Evolutionary conservation across 1,284 basidiomycete genomes (phyloP).

Genomic region (Heliocybe sulcata): DNA sequence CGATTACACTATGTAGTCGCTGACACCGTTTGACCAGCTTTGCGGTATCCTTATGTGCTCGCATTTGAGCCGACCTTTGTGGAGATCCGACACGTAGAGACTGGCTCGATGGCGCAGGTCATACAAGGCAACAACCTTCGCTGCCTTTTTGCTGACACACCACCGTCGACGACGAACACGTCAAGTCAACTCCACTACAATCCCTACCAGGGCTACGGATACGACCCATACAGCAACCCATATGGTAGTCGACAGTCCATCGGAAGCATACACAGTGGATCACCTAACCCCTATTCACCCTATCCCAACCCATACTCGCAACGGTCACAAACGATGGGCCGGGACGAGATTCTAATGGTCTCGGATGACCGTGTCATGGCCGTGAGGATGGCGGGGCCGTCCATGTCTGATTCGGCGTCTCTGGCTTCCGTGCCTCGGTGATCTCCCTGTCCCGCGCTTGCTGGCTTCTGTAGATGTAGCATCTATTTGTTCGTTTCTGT

Average conservation of each 20-base stretch:
- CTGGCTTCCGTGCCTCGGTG: neutral
- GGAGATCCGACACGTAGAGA: constrained; percentile 95
- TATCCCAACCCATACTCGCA: neutral
- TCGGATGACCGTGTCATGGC: constrained; percentile 75
- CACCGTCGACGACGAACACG: constrained; percentile 69
- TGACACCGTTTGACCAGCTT: constrained; percentile 45
- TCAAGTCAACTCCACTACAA: constrained; percentile 23
- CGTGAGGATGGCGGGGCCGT: constrained; percentile 28
- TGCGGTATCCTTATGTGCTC: constrained; percentile 95
- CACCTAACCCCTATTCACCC: neutral
- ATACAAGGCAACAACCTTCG: constrained; percentile 90
- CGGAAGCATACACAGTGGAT: neutral
- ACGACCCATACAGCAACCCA: constrained; percentile 24
- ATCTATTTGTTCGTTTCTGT: neutral
- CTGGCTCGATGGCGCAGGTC: constrained; percentile 88
- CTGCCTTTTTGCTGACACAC: constrained; percentile 90
- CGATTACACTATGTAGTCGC: neutral
- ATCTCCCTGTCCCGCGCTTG: neutral
- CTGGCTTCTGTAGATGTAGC: neutral
- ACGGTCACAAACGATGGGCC: constrained; percentile 27
- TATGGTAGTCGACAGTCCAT: constrained; percentile 22
- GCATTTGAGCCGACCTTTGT: constrained; percentile 97
- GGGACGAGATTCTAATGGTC: constrained; percentile 76
- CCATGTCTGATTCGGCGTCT: neutral
- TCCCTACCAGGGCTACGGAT: constrained; percentile 22